Evolutionary conservation across 805 yeast genomes (phyloP), one percentile per base, ranked within the genome.

Genomic region (Soucietia sequanensis): DNA sequence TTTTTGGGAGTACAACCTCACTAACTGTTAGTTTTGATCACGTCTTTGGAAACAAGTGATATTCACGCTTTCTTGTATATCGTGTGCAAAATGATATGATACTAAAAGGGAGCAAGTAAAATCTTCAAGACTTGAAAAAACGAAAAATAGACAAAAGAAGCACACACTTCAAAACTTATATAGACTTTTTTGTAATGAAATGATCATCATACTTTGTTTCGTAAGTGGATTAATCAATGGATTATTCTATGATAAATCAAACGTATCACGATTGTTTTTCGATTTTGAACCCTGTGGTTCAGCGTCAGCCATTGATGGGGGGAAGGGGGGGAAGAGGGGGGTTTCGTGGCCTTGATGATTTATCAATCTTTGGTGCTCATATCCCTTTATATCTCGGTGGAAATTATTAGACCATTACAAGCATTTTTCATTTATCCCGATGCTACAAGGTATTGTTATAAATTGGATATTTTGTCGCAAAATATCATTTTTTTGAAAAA

Each of bases 341-440:
- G 83, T 52, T 81, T 81, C 57, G 91, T 85, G 20, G 78, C 81
- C 1, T 66, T 84, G 46, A 82, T 84, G 52, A 66, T 84, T 47
- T 80, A 84, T 54, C 93, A 85, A 60, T 72, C 86, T 2, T 65
- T 84, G 59, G 87, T 84, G 27, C 95, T 93, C 7, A 84, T 84
- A 45, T 84, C 95, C 4, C 71, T 84, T 37, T 84, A 83, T 55
- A 79, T 84, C 41, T 78, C 91, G 23, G 77, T 85, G 46, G 95
- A 84, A 56, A 84, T 84, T 43, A 80, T 84, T 58, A 83, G 84
- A 49, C 81, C 91, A 1, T 62, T 76, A 13, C 90, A 84, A 52
- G 91, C 90, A 0, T 80, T 68, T 44, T 84, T 84, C 62, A 85
- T 84, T 43, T 81, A 74, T 55, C 72, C 83, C 2, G 95, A 84